Evolutionary conservation across 2,329 filamentous ascomycete species (phyloP).

Genomic region (Corinectria fuckeliana): DNA sequence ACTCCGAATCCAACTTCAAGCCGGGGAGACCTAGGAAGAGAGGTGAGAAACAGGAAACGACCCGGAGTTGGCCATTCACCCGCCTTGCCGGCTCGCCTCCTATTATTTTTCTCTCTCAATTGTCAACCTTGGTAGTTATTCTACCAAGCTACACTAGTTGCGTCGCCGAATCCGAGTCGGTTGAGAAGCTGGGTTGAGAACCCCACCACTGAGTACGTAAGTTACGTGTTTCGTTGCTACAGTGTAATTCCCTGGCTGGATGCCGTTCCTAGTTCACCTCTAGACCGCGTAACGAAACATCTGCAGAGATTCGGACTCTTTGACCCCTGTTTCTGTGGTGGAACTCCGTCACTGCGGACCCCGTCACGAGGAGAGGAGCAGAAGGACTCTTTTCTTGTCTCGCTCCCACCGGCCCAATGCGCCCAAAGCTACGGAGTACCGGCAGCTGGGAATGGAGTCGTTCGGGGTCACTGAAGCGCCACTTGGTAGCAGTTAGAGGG

Average conservation of each 20-base stretch:
- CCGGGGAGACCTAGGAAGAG: not conserved
- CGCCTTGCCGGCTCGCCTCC: constrained; percentile 17
- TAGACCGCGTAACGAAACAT: not conserved
- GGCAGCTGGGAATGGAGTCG: not conserved
- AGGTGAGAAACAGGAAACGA: not conserved
- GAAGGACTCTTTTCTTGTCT: constrained; percentile 9
- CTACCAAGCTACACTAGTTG: constrained; percentile 19
- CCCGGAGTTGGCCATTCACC: not conserved
- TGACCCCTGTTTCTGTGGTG: constrained; percentile 32
- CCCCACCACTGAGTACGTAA: constrained; percentile 28
- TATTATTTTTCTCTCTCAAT: constrained; percentile 11
- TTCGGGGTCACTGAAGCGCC: no score
- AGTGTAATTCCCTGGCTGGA: not conserved
- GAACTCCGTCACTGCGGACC: constrained; percentile 31
- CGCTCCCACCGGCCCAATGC: constrained; percentile 7
- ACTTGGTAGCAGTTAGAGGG: not conserved
- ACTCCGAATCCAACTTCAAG: not conserved
- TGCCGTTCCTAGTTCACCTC: not conserved
- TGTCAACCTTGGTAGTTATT: not conserved
- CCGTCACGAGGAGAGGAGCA: constrained; percentile 6
- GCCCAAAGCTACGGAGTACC: not conserved
- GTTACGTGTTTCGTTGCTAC: not conserved
- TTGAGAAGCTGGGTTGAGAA: constrained; percentile 18
- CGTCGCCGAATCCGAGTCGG: constrained; percentile 36
- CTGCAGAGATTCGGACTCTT: not conserved